Evolutionary conservation across 1,284 basidiomycete genomes (phyloP).

Genomic region (Ceratobasidium theobromae): DNA sequence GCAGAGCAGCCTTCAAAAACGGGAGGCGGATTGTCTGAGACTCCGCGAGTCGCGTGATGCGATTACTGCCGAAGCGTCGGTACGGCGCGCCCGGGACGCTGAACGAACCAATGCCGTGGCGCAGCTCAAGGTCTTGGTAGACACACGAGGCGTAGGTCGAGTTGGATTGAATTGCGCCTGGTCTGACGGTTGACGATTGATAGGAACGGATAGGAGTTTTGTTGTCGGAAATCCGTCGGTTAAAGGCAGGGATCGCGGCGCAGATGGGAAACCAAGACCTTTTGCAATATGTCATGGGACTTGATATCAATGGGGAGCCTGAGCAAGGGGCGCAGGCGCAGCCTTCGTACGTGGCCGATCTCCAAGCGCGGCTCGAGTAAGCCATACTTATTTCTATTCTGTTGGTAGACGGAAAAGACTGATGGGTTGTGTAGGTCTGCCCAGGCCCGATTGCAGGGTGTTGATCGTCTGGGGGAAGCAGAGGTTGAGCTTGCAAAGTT

Average conservation of each 20-base stretch:
- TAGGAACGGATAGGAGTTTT: conserved; percentile 77
- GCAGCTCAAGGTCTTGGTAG: conserved; percentile 63
- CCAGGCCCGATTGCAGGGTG: conserved; percentile 13
- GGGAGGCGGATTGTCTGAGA: conserved; percentile 73
- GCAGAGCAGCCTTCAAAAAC: conserved; percentile 57
- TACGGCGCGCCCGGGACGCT: conserved; percentile 68
- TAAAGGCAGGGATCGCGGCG: conserved; percentile 78
- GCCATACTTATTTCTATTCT: conserved; percentile 25
- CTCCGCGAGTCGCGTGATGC: conserved; percentile 84
- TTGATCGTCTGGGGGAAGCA: not conserved
- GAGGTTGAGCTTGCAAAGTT: conserved; percentile 21
- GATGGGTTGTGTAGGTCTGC: conserved; percentile 29
- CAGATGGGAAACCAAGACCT: conserved; percentile 69
- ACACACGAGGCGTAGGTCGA: conserved; percentile 62
- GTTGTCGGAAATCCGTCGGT: conserved; percentile 71
- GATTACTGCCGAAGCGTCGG: conserved; percentile 65
- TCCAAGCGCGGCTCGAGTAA: conserved; percentile 32
- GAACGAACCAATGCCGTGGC: conserved; percentile 34
- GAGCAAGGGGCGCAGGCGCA: conserved; percentile 28
- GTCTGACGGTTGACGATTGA: conserved; percentile 4
- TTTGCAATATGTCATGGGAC: conserved; percentile 36
- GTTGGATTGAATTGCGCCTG: conserved; percentile 36
- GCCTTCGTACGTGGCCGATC: conserved; percentile 32
- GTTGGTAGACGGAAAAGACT: conserved; percentile 27
- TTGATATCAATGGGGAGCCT: conserved; percentile 1